phyloP scores from a whole-genome alignment of 2,329 filamentous ascomycete species.

The Colletotrichum kahawae region DNA sequence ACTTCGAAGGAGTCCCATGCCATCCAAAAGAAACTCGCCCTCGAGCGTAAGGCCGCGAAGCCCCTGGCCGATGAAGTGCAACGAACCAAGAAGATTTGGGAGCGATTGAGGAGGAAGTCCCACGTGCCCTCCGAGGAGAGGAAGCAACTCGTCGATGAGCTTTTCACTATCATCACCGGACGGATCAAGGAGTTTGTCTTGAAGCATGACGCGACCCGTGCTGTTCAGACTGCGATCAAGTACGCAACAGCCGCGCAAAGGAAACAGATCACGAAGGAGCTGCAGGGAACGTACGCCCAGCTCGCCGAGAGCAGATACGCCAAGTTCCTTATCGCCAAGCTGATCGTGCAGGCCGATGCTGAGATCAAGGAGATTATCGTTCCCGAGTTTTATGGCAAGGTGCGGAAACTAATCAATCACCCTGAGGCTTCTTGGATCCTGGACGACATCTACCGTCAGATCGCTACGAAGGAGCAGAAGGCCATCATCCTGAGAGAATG shows the following conservation, averaged over 20 bases:
- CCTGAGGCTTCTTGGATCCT: conserved; percentile 97
- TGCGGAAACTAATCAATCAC: conserved; percentile 93
- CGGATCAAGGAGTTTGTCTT: conserved; percentile 94
- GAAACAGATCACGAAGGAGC: conserved; percentile 83
- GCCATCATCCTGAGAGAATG: conserved; percentile 86
- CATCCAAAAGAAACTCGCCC: conserved; percentile 87
- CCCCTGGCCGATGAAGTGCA: conserved; percentile 89
- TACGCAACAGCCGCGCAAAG: conserved; percentile 87
- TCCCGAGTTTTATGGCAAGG: conserved; percentile 92
- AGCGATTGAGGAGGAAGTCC: conserved; percentile 88
- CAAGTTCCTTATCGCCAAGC: conserved; percentile 95
- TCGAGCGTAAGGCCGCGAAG: conserved; percentile 90
- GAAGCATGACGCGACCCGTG: conserved; percentile 97
- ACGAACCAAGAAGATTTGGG: conserved; percentile 96
- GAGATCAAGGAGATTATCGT: conserved; percentile 89
- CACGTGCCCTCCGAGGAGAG: conserved; percentile 91
- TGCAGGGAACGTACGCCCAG: conserved; percentile 82
- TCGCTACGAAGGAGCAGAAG: conserved; percentile 87
- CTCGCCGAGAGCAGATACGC: conserved; percentile 95
- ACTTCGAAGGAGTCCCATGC: conserved; percentile 86
- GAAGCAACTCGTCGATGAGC: conserved; percentile 83
- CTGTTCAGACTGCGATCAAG: conserved; percentile 96
- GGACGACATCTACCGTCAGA: conserved; percentile 92
- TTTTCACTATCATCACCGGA: conserved; percentile 90
- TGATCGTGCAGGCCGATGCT: conserved; percentile 88